phyloP scores from a whole-genome alignment of 805 yeast genomes.

The Saccharomycopsis lassenensis region DNA sequence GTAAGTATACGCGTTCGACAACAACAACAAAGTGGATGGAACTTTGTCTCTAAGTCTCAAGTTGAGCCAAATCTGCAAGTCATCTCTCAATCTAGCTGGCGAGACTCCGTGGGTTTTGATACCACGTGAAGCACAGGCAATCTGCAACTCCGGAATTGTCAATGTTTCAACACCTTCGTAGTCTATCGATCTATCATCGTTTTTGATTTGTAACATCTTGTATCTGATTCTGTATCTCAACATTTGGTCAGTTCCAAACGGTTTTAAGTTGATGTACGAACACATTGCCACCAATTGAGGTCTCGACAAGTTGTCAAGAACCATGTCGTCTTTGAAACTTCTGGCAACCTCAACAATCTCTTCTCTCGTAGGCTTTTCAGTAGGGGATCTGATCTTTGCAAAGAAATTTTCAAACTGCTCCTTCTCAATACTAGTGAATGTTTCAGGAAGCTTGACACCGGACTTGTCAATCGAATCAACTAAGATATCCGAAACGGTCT shows the following conservation, averaged over 20 bases:
- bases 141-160: slow-evolving; percentile 67
- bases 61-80: slow-evolving; percentile 78
- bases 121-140: slow-evolving; percentile 91
- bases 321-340: slow-evolving; percentile 84
- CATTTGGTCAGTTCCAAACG: slow-evolving; percentile 88
- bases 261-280: slow-evolving; percentile 79
- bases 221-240: slow-evolving; percentile 90
- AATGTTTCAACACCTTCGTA: slow-evolving; percentile 88
- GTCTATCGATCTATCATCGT: slow-evolving; percentile 84
- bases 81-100: slow-evolving; percentile 74
- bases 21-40: slow-evolving; percentile 79
- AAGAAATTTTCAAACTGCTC: slow-evolving; percentile 71
- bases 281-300: slow-evolving; percentile 90
- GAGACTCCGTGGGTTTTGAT: slow-evolving; percentile 70
- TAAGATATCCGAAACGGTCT: slow-evolving; percentile 48
- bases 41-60: slow-evolving; percentile 81
- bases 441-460: slow-evolving; percentile 55
- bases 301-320: slow-evolving; percentile 84
- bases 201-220: slow-evolving; percentile 79
- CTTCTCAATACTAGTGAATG: slow-evolving; percentile 59
- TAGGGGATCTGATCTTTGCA: slow-evolving; percentile 52
- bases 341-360: slow-evolving; percentile 77
- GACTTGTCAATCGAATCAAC: slow-evolving; percentile 56
- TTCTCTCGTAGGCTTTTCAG: slow-evolving; percentile 52
- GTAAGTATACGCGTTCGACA: slow-evolving; percentile 84